These are phyloP conservation scores for Penicillium sp. DNA, from an alignment of 2,329 filamentous ascomycete genomes.

Conservation along the genomic window DNA sequence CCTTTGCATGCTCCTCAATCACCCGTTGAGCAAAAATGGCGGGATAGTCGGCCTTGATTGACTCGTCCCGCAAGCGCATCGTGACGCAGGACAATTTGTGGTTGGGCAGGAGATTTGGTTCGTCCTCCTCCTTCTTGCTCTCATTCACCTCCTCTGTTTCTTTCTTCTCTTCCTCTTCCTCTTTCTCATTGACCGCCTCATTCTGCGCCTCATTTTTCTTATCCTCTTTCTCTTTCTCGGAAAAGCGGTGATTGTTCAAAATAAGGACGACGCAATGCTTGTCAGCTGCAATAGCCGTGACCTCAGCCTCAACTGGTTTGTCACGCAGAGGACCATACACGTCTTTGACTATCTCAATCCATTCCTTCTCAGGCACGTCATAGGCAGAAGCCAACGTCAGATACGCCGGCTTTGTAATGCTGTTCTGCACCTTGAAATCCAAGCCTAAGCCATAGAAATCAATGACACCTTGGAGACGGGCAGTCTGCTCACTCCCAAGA, in stretches of 20 bases:
- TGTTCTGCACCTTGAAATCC: constrained; percentile 11
- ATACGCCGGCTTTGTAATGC: not conserved
- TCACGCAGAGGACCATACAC: constrained; percentile 5
- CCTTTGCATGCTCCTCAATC: constrained; percentile 3
- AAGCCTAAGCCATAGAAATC: constrained; percentile 12
- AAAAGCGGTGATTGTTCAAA: not conserved
- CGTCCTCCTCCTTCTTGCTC: not conserved
- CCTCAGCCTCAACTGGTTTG: not conserved
- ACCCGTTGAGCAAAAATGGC: constrained; percentile 4
- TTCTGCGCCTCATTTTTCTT: not conserved
- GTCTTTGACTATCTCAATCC: not conserved
- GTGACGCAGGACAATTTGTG: not conserved
- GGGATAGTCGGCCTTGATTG: not conserved
- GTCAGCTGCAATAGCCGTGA: constrained; percentile 13
- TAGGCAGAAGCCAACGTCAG: not conserved
- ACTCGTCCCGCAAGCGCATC: constrained; percentile 10
- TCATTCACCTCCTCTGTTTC: not conserved
- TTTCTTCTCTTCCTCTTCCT: not conserved
- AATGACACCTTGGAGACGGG: constrained; percentile 11
- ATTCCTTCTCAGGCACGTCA: not conserved
- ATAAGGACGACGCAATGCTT: constrained; percentile 13
- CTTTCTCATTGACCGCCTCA: not conserved
- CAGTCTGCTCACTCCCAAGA: constrained; percentile 9
- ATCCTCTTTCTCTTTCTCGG: not conserved
- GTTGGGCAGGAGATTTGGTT: not conserved